Evolutionary conservation across 352 stramenopile species (phyloP), one percentile per base, ranked within the genome.

Genomic region (Globisporangium viniferum): DNA sequence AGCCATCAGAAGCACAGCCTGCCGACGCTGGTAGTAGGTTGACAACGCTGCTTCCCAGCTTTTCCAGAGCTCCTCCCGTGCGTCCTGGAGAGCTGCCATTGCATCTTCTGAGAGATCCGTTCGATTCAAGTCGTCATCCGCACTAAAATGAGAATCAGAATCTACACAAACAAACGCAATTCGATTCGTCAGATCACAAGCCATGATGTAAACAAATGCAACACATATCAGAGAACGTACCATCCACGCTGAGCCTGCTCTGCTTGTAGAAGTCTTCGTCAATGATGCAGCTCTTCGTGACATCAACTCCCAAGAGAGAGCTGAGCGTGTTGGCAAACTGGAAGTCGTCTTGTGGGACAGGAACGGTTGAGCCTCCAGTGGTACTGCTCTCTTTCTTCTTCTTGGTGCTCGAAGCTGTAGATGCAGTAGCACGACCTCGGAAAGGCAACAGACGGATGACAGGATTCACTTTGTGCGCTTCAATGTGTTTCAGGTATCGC

Each of bases 401-500:
- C 44, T 44, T 61, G 20, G 3, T 10, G 20, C 29, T 46, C 22
- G n/a, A 31, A 48, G 4, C 3, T 15, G 56, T 29, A 29, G 5
- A 12, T 8, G 3, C 18, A 5, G 24, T 24, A 12, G 20, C 24
- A 39, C n/a, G 57, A 41, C 35, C 4, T 5, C 0, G 18, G 4
- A 66, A 36, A 12, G 65, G 48, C 31, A 71, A 20, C 10, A 73
- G 22, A 31, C 66, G 80, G 20, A 88, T 62, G 3, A 90, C 63
- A 8, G 78, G 77, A 22, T 83, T 71, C 0, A 74, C 56, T 14
- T 75, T 69, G 36, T 77, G 59, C 0, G 67, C 72, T 41, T 74
- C 67, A 18, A 82, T 70, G 48, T 80, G 88, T 3, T 76, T 44
- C 48, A 82, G 59, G 68, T 90, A 92, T 51, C 80, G 73, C 53